Evolutionary conservation across 176 grass and related monocot genomes (phyloP).

Genomic region (Ampelocalamus luodianensis): DNA sequence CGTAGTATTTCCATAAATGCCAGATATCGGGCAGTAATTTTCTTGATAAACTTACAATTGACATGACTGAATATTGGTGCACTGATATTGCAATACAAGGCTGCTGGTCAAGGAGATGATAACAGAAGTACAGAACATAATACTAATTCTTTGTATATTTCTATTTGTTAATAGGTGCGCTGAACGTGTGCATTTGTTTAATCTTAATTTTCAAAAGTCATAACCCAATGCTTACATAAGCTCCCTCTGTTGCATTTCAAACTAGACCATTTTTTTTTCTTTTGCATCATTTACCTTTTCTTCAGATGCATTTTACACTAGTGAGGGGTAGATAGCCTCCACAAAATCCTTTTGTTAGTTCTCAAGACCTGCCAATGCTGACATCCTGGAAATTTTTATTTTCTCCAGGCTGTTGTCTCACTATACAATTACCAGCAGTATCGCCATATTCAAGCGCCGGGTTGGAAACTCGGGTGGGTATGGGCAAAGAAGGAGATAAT

Average conservation of each 20-base stretch:
- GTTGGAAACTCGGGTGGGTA: constrained; percentile 76
- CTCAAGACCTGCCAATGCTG: background rate
- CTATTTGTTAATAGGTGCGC: background rate
- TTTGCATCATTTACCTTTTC: background rate
- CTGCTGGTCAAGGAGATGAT: constrained; percentile 4
- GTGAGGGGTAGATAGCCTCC: background rate
- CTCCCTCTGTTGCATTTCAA: background rate
- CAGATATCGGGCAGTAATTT: background rate
- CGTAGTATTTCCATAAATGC: background rate
- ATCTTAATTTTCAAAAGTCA: constrained; percentile 13
- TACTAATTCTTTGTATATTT: background rate
- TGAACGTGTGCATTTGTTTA: background rate
- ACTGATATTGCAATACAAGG: background rate
- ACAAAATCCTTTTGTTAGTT: background rate
- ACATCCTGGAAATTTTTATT: constrained; percentile 4
- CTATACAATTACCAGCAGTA: constrained; percentile 87
- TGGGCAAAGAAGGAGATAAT: constrained; percentile 86
- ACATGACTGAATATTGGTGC: constrained; percentile 10
- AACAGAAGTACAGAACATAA: background rate
- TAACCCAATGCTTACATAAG: background rate
- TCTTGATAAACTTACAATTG: background rate
- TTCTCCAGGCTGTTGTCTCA: constrained; percentile 66
- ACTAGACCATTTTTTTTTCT: background rate
- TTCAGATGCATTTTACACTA: constrained; percentile 1
- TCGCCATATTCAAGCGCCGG: constrained; percentile 76